Base-by-base conservation (phyloP, 257 asterid species). In the Anisodus tanguticus region DNA sequence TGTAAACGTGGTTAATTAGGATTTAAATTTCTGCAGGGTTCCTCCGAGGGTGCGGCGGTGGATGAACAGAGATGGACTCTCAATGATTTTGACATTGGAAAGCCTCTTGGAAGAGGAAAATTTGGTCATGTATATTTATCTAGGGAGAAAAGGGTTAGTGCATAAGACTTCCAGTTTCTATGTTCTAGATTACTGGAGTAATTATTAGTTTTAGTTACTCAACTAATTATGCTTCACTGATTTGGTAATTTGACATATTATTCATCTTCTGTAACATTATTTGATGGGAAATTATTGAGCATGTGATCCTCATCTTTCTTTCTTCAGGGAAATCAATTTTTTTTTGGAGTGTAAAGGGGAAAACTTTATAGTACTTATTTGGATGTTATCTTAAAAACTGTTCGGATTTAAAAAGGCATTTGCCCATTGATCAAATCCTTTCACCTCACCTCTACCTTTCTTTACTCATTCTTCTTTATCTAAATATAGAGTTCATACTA, bases 91-190 rank as follows among this genome's bases (percentile, higher is more conserved):
- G 98, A 95, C 85, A 89, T 95, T 19, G 98, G 98, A 81, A 95
- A 93, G 90, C 97, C 98, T 86, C 98, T 95, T n/a, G 98, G 98
- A 45, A 90, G 97, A 88, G 98, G 98, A 82, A 95, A 95, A 87
- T 95, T 95, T 88, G 98, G 98, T 6, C 98, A 95, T 84, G 98
- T 95, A 72, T 95, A 93, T 89, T 88, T 95, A 58, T 95, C 98
- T 16, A 92, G 92, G 88, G 98, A 95, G 87, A 95, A 92, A 88
- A 93, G 89, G 97, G 98, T 95, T 53, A 53, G 82, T 77, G 49
- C 26, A 53, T 31, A 13, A 26, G 43, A 64, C 43, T 12, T 64
- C 43, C 71, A 64, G 71, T 64, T 64, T 2, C 17, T 2, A 4
- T 64, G 17, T 64, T 64, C n/a, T 64, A 64, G 17, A 64, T 64